Conservation (phyloP, 2,329 filamentous ascomycete species). For the Acrocalymma vagum region DNA sequence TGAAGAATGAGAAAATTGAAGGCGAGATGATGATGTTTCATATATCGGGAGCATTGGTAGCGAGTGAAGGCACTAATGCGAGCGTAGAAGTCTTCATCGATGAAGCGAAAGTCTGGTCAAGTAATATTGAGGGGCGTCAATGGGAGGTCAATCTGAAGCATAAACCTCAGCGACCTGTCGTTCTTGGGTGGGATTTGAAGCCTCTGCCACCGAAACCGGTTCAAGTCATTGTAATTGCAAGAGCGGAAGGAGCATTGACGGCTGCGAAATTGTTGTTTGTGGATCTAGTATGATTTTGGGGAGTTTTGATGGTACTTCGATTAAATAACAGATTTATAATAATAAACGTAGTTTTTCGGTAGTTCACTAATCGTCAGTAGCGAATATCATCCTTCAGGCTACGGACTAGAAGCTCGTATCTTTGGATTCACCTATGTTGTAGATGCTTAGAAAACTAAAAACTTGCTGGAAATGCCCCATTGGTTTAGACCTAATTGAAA, state of each 20-base stretch:
- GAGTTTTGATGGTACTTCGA: too few species aligned
- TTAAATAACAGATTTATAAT: too few species aligned
- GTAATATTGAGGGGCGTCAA: background rate
- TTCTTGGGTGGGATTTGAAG: conserved; percentile 35
- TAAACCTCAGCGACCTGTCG: conserved; percentile 7
- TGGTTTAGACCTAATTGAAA: too few species aligned
- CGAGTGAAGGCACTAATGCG: background rate
- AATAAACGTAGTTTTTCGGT: too few species aligned
- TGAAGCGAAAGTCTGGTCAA: conserved; percentile 15
- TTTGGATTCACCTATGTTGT: too few species aligned
- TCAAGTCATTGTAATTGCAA: conserved; percentile 32
- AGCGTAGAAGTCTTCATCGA: conserved; percentile 27
- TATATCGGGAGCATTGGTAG: conserved; percentile 8
- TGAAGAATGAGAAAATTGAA: background rate
- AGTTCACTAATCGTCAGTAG: too few species aligned
- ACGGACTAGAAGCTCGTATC: too few species aligned
- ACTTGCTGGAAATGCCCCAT: too few species aligned
- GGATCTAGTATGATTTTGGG: too few species aligned
- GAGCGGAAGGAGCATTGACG: background rate
- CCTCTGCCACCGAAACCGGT: conserved; percentile 22
- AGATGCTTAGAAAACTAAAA: too few species aligned
- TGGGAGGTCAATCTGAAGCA: conserved; percentile 20
- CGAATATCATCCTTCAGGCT: too few species aligned
- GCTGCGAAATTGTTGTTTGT: conserved; percentile 17
- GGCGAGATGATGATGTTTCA: background rate